Evolutionary conservation across 352 stramenopile genomes (phyloP), one percentile per base, ranked within the genome.

Genomic region (Phytopythium boreale): DNA sequence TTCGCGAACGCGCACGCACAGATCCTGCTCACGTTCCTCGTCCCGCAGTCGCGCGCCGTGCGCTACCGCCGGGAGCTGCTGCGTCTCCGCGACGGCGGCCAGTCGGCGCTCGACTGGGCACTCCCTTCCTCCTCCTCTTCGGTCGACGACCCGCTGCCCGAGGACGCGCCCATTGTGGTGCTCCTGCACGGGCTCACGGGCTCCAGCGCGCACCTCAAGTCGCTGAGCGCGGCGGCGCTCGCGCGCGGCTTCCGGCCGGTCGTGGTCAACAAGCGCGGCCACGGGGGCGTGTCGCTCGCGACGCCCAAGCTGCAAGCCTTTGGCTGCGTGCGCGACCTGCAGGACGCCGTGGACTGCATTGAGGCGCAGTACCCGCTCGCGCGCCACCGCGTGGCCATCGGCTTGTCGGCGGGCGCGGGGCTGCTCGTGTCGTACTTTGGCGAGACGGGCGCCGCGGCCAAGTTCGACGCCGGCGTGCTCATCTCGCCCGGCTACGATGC

Each of bases 231-330:
- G 50, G 75, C 77, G 24, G 75, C 75, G 19, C 52, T 80, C 5
- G n/a, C 46, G 2, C 66, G 61, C 36, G 76, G 76, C 27, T 84
- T 74, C 61, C 71, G 76, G 9, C 76, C 76, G 14, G 74, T 84
- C n/a, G 76, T 75, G 26, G 81, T 82, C 49, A 84, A 84, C 69
- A 84, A 82, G 61, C 76, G 76, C 56, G 76, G 76, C 24, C 76
- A 84, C 58, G 76, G 76, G 36, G 75, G 72, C 50, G 61, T 79
- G 24, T 15, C 49, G 49, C 64, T 83, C 36, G 41, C 69, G 39
- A 79, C 70, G 34, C 75, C 75, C 17, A 70, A 64, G 52, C 68
- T 83, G 14, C 75, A 83, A 58, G 62, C 67, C 12, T 83, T 83
- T 62, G 75, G 75, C 41, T 80, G 72, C 55, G 64, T 77, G 12